Percentiles rank a stretch among this genome's conserved stretches.
Conservation (phyloP, 345 rosid species). For the Populus ilicifolia region DNA sequence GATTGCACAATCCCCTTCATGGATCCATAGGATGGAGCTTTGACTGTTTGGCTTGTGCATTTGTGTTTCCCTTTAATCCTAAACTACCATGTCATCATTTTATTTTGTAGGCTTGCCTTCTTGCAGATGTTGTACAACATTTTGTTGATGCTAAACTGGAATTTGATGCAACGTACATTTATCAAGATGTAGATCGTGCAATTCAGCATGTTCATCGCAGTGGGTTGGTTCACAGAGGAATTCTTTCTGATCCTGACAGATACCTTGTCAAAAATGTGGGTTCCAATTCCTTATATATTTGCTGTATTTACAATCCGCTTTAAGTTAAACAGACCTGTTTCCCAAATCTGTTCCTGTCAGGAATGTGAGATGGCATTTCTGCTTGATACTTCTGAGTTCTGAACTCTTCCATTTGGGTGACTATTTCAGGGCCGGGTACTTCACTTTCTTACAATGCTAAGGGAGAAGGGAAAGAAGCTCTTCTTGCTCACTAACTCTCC, state of each 20-base stretch:
- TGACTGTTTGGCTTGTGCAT: neutral
- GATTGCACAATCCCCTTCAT: neutral
- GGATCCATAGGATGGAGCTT: neutral
- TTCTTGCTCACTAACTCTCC: slow-evolving; percentile 95
- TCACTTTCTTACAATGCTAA: slow-evolving; percentile 64
- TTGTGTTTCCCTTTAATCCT: neutral
- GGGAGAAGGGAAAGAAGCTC: slow-evolving; percentile 89
- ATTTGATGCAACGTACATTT: slow-evolving; percentile 88
- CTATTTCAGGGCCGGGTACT: slow-evolving; percentile 58
- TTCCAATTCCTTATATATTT: slow-evolving; percentile 5
- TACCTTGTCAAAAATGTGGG: slow-evolving; percentile 82
- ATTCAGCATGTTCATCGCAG: slow-evolving; percentile 94
- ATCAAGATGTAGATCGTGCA: slow-evolving; percentile 86
- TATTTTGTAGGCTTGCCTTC: slow-evolving; percentile 72
- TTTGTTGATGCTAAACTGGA: slow-evolving; percentile 93
- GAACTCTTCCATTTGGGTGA: slow-evolving; percentile 4
- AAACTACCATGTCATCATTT: neutral
- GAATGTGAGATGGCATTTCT: slow-evolving; percentile 3
- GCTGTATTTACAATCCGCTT: neutral
- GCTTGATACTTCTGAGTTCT: slow-evolving; percentile 3
- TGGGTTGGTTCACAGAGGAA: slow-evolving; percentile 85
- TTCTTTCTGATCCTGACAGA: slow-evolving; percentile 75
- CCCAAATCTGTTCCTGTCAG: neutral
- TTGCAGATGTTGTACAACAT: slow-evolving; percentile 88
- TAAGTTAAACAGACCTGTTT: neutral